Conservation (phyloP, 2,329 filamentous ascomycete species). For the Fusarium kyushuense region DNA sequence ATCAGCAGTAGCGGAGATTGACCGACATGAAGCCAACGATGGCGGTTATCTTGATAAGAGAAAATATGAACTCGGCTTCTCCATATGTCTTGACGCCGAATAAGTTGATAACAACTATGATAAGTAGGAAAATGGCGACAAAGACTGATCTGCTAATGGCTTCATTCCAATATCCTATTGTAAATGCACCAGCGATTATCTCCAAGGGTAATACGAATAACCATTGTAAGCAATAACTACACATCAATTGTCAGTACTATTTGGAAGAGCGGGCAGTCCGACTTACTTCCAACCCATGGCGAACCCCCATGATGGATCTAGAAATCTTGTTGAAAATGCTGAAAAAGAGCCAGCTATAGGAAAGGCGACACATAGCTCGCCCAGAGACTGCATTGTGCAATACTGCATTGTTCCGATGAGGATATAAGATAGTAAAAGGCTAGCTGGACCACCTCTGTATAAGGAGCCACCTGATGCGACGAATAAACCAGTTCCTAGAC, state of each 20-base stretch:
- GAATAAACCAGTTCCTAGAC: slow-evolving; percentile 81
- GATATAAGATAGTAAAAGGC: slow-evolving; percentile 78
- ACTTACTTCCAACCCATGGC: slow-evolving; percentile 93
- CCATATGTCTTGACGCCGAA: slow-evolving; percentile 91
- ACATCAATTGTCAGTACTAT: neutral
- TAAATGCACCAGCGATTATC: slow-evolving; percentile 87
- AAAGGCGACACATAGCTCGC: slow-evolving; percentile 90
- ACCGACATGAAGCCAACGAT: slow-evolving; percentile 88
- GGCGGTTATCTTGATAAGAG: slow-evolving; percentile 85
- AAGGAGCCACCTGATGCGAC: slow-evolving; percentile 83
- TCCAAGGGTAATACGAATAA: slow-evolving; percentile 84
- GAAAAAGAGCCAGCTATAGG: slow-evolving; percentile 94
- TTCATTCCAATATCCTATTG: slow-evolving; percentile 82
- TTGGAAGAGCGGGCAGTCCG: rapidly evolving
- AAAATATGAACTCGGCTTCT: slow-evolving; percentile 89
- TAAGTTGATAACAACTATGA: slow-evolving; percentile 85
- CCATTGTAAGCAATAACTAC: slow-evolving; percentile 88
- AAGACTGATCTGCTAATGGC: slow-evolving; percentile 76
- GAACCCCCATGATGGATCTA: slow-evolving; percentile 95
- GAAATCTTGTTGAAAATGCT: slow-evolving; percentile 91
- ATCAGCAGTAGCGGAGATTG: slow-evolving; percentile 43
- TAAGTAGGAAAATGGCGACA: slow-evolving; percentile 81
- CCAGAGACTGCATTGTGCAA: slow-evolving; percentile 90
- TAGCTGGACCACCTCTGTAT: slow-evolving; percentile 80
- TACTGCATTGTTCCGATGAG: slow-evolving; percentile 90